Conservation (phyloP, 495 filamentous ascomycete genomes). For the Beverwykella pulmonaria region DNA sequence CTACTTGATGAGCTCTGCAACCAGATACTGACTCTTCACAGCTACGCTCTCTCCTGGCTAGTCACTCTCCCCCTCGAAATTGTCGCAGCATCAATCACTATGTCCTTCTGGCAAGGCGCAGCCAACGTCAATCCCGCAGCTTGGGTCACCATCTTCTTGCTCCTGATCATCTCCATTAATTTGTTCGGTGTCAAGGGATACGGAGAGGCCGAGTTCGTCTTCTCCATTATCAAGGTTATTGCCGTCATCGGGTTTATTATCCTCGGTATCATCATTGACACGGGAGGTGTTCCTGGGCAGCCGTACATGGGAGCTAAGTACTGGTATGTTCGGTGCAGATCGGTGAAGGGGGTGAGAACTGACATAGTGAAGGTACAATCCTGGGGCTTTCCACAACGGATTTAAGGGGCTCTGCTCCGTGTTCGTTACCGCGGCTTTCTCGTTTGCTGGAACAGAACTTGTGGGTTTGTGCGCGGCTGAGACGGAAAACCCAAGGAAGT, state of each 20-base stretch:
- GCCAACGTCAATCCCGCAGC: slow-evolving; percentile 64
- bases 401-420: slow-evolving; percentile 95
- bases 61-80: slow-evolving; percentile 87
- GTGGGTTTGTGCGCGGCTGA: slow-evolving; percentile 90
- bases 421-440: slow-evolving; percentile 90
- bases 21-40: slow-evolving; percentile 37
- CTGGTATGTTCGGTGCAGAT: slow-evolving; percentile 20
- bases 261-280: slow-evolving; percentile 46
- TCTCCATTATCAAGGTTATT: slow-evolving; percentile 65
- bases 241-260: slow-evolving; percentile 64
- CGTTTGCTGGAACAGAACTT: slow-evolving; percentile 89
- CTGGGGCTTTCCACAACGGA: slow-evolving; percentile 87
- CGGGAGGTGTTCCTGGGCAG: slow-evolving; percentile 68
- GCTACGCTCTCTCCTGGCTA: slow-evolving; percentile 93
- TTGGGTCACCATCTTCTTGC: slow-evolving; percentile 66
- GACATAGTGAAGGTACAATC: slow-evolving; percentile 61
- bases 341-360: background rate
- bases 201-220: slow-evolving; percentile 50
- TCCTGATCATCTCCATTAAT: slow-evolving; percentile 45
- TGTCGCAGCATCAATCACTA: slow-evolving; percentile 88
- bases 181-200: slow-evolving; percentile 49
- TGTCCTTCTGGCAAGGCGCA: slow-evolving; percentile 74
- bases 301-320: slow-evolving; percentile 63
- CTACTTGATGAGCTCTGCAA: background rate
- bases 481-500: slow-evolving; percentile 83